A percentile compares a stretch with the other conserved stretches of the same genome.
Evolutionary conservation across 495 filamentous ascomycete genomes (phyloP).

Genomic region (Endocarpon pusillum): DNA sequence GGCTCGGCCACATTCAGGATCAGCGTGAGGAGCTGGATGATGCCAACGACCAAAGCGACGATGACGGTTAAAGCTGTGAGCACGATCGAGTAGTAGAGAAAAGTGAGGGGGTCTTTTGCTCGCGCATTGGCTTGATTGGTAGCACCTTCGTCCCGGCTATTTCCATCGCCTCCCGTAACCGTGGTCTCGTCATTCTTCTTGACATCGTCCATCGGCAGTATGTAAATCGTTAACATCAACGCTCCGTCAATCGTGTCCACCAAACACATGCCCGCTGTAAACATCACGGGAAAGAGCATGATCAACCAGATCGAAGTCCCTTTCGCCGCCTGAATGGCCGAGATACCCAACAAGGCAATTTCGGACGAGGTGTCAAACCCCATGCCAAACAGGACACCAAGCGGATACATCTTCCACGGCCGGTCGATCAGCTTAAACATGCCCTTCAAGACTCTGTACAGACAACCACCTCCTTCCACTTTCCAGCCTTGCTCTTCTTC

Average conservation of each 20-base stretch:
- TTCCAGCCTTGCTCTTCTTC: constrained; percentile 41
- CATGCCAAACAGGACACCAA: constrained; percentile 80
- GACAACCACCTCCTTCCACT: constrained; percentile 59
- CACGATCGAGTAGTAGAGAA: constrained; percentile 88
- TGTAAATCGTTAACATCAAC: constrained; percentile 89
- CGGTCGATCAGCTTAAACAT: constrained; percentile 73
- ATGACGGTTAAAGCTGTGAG: constrained; percentile 74
- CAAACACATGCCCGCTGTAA: constrained; percentile 87
- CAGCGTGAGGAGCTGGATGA: constrained; percentile 67
- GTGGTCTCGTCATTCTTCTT: too few species aligned
- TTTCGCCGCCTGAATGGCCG: constrained; percentile 63
- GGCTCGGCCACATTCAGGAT: constrained; percentile 58
- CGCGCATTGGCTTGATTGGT: constrained; percentile 20
- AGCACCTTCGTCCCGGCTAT: constrained; percentile 4
- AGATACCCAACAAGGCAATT: constrained; percentile 80
- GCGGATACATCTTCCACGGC: constrained; percentile 94
- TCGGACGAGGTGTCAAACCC: constrained; percentile 95
- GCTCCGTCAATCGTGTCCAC: constrained; percentile 83
- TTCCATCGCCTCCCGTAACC: constrained; percentile 22
- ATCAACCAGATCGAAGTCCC: constrained; percentile 91
- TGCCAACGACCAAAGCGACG: constrained; percentile 70
- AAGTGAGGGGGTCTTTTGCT: constrained; percentile 63
- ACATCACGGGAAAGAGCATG: constrained; percentile 77
- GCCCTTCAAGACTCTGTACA: constrained; percentile 52
- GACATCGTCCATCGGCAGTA: too few species aligned